These are phyloP conservation scores for Microthlaspi erraticum DNA, from an alignment of 345 rosid genomes.

Conservation along the genomic window DNA sequence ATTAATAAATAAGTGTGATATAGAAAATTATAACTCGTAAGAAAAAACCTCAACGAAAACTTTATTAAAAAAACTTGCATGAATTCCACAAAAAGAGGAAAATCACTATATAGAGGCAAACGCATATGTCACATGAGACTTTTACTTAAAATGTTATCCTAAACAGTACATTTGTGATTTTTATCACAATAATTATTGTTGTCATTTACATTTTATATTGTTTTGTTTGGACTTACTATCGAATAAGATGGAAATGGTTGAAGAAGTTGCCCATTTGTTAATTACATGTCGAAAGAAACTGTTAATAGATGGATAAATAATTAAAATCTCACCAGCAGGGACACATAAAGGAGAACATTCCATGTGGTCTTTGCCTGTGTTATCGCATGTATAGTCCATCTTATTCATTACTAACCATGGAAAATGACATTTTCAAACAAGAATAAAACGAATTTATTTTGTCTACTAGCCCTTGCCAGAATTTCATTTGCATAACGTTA, in stretches of 20 bases:
- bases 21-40: background rate
- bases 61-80: background rate
- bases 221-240: constrained; percentile 41
- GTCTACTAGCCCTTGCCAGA: constrained; percentile 33
- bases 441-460: constrained; percentile 30
- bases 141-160: constrained; percentile 23
- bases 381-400: constrained; percentile 36
- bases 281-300: constrained; percentile 22
- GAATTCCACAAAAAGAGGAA: constrained; percentile 5
- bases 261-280: constrained; percentile 11
- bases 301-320: constrained; percentile 24
- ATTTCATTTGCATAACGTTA: constrained; percentile 29
- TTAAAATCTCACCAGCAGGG: constrained; percentile 29
- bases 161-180: constrained; percentile 26
- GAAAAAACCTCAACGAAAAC: background rate
- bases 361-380: constrained; percentile 45
- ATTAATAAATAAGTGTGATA: background rate
- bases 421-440: constrained; percentile 40
- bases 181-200: constrained; percentile 16
- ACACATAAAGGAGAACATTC: constrained; percentile 45
- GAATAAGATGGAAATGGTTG: constrained; percentile 30
- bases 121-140: constrained; percentile 37
- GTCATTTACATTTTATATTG: constrained; percentile 32
- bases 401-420: constrained; percentile 32
- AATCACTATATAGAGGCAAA: constrained; percentile 28